These are phyloP conservation scores for Alnus glutinosa DNA, from an alignment of 306 rosid genomes.

Conservation along the genomic window DNA sequence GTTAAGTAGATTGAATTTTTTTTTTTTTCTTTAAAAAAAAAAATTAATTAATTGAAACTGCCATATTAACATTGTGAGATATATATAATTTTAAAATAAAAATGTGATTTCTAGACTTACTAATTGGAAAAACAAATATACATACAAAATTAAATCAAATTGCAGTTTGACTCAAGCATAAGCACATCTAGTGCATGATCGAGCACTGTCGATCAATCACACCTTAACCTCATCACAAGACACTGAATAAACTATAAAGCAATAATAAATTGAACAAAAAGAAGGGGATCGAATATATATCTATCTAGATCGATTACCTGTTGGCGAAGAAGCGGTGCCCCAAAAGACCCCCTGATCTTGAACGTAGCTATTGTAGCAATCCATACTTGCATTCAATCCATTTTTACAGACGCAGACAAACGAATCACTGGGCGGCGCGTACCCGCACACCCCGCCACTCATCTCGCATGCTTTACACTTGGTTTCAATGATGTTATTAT, in stretches of 20 bases:
- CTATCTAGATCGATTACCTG: neutral
- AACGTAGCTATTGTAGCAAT: conserved; percentile 36
- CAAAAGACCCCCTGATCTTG: conserved; percentile 34
- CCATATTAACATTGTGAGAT: too few relatives aligned
- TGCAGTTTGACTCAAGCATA: neutral
- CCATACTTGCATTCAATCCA: conserved; percentile 51
- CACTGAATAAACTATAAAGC: too few relatives aligned
- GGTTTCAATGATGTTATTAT: conserved; percentile 29
- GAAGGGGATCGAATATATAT: too few relatives aligned
- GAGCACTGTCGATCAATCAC: too few relatives aligned
- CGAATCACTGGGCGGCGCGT: conserved; percentile 33
- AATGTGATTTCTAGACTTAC: too few relatives aligned
- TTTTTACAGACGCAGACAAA: conserved; percentile 59
- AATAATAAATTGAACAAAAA: neutral
- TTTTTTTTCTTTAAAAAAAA: too few relatives aligned
- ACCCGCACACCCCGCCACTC: conserved; percentile 73
- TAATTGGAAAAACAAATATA: neutral
- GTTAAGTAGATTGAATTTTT: too few relatives aligned
- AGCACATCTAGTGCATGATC: neutral
- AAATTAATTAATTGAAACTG: too few relatives aligned
- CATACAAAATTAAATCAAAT: neutral
- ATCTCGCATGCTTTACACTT: conserved; percentile 55
- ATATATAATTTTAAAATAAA: too few relatives aligned
- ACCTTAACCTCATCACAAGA: neutral
- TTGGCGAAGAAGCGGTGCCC: conserved; percentile 28